Base-by-base conservation (phyloP, 495 filamentous ascomycete genomes). In the Neurospora pannonica region DNA sequence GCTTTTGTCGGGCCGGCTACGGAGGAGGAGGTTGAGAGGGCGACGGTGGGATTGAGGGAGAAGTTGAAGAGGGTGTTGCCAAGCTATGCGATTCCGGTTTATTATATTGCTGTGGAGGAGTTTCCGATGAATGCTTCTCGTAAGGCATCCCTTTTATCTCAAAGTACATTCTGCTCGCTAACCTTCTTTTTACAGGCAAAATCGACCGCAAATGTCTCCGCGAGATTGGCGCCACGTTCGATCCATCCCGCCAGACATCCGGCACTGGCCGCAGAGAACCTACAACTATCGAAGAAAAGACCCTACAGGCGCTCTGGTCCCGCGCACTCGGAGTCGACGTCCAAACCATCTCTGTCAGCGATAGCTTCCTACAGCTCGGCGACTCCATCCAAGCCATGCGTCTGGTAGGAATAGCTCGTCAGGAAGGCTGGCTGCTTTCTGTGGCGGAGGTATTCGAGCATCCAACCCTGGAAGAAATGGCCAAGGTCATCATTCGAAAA, bases 341-440 rank as follows among this genome's bases (percentile, higher is more conserved):
- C 15, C 76, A 75, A 1, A 17, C 48, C 60, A 88, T 92, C 48
- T 80, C 84, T 2, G 72, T 87, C 19, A 80, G 88, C 28, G 86
- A 90, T 74, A 88, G 85, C 75, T 93, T 93, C 78, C 83, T 93
- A 73, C 84, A 82, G 5, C 82, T 91, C 17, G 91, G 91, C 43
- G 91, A 93, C 77, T 92, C 90, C 0, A 88, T 93, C 72, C 87
- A 87, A 10, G 90, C 90, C 0, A 93, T 93, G 86, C 89, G 87
- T 74, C 83, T 93, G 69, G 90, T 89, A 15, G 85, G 88, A 9
- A 85, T 85, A 70, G 86, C 87, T 24, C 87, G 84, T 24, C 77
- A 75, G 2, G 81, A 84, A 34, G 87, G 86, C 3, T 70, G 90
- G 28, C 78, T 81, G 17, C 79, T 92, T 36, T 87, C 87, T 0